Percentiles rank a stretch among this genome's conserved stretches.
Evolutionary conservation across 1,139 yeast genomes (phyloP).

Genomic region (Saccharomyces hybrid): DNA sequence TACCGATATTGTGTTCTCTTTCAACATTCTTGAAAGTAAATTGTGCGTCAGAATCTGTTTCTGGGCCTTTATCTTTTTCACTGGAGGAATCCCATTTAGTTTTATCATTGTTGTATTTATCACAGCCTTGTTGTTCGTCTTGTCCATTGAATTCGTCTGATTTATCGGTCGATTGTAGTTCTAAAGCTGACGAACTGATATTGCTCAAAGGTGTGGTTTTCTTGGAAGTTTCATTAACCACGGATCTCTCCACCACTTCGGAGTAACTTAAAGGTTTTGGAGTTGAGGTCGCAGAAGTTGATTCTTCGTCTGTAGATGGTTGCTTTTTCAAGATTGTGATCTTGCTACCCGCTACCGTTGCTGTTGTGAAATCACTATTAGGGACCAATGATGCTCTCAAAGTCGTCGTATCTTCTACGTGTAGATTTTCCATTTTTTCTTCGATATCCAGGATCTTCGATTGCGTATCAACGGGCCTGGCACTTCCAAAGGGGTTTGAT

Average conservation of each 20-base stretch:
- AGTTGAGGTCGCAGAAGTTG: conserved; percentile 8
- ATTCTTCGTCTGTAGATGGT: conserved; percentile 8
- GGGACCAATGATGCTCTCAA: conserved; percentile 35
- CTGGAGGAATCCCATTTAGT: conserved; percentile 1
- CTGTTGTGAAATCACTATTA: conserved; percentile 2
- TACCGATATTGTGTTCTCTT: conserved; percentile 6
- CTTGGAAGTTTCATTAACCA: conserved; percentile 12
- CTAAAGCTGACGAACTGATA: conserved; percentile 7
- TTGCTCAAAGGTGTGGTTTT: conserved; percentile 8
- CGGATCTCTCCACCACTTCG: conserved; percentile 23
- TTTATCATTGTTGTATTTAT: conserved; percentile 3
- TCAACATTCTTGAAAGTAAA: conserved; percentile 16
- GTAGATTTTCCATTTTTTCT: conserved; percentile 41
- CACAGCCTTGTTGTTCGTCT: background rate
- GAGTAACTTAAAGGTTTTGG: conserved; percentile 23
- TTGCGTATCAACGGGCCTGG: conserved; percentile 47
- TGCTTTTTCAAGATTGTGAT: conserved; percentile 16
- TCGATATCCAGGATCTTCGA: conserved; percentile 43
- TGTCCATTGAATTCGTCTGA: conserved; percentile 1
- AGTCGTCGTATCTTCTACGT: conserved; percentile 49
- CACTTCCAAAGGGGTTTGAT: conserved; percentile 46
- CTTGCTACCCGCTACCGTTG: conserved; percentile 8
- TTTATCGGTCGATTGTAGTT: conserved; percentile 4
- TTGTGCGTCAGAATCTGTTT: conserved; percentile 1
- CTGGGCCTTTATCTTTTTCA: conserved; percentile 3